These are phyloP conservation scores for Phytophthora sojae DNA, from an alignment of 352 stramenopile genomes.

Conservation along the genomic window DNA sequence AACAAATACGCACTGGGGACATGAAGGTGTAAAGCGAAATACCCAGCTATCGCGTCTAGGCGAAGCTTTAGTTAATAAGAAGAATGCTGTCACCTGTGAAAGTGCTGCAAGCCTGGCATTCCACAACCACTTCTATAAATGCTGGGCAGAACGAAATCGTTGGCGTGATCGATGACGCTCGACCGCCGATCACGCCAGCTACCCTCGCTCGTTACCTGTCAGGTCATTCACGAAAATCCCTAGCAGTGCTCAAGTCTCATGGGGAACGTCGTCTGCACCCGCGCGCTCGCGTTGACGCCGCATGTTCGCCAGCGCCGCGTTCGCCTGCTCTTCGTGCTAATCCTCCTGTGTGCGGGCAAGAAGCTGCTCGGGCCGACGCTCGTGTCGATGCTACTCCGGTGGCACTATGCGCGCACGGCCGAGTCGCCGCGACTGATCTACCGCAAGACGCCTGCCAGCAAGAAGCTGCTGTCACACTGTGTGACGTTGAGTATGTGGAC, in stretches of 20 bases:
- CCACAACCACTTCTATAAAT: no score
- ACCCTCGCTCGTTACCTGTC: neutral
- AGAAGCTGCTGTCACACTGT: slow-evolving; percentile 48
- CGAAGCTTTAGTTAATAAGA: no score
- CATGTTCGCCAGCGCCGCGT: slow-evolving; percentile 7
- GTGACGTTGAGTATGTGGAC: slow-evolving; percentile 40
- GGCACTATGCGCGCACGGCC: slow-evolving; percentile 39
- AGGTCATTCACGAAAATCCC: slow-evolving; percentile 26
- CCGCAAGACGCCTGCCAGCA: slow-evolving; percentile 45
- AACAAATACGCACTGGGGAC: neutral
- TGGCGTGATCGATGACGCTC: no score
- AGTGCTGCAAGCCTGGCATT: no score
- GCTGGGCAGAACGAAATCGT: no score
- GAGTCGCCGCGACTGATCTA: slow-evolving; percentile 54
- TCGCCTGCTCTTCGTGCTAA: slow-evolving; percentile 6
- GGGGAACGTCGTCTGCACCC: slow-evolving; percentile 25
- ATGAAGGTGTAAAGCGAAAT: no score
- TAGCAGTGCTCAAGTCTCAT: slow-evolving; percentile 16
- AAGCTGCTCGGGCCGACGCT: slow-evolving; percentile 30
- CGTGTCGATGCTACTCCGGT: slow-evolving; percentile 27
- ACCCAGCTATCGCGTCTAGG: no score
- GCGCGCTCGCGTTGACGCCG: neutral
- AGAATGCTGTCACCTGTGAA: no score
- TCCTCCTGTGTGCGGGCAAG: slow-evolving; percentile 30
- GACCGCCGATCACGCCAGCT: slow-evolving; percentile 19